Evolutionary conservation across 306 rosid species (phyloP).

Genomic region (Dalbergia cochinchinensis): DNA sequence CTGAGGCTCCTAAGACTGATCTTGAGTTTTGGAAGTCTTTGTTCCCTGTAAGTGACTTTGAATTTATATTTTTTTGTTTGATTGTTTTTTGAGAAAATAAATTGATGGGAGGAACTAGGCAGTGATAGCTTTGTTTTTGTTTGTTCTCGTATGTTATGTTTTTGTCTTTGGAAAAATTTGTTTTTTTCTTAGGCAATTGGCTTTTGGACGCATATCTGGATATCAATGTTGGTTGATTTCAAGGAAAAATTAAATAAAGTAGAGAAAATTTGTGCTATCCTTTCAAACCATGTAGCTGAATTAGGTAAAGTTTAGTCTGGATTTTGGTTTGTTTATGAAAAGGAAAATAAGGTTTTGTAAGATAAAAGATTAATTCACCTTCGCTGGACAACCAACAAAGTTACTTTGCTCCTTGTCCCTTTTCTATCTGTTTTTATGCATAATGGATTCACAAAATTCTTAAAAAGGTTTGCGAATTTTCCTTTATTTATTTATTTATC

Average conservation of each 20-base stretch:
- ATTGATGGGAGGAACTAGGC: constrained; percentile 14
- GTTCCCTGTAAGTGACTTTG: constrained; percentile 79
- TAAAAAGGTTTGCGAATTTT: neutral
- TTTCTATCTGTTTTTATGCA: neutral
- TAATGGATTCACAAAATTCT: neutral
- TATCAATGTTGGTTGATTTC: constrained; percentile 30
- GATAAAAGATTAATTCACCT: neutral
- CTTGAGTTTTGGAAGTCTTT: constrained; percentile 92
- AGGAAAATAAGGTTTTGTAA: neutral
- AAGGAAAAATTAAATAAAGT: neutral
- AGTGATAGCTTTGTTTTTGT: constrained; percentile 52
- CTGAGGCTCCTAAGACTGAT: constrained; percentile 93
- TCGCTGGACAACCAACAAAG: neutral
- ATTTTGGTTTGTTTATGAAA: constrained; percentile 8
- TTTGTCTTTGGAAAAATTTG: neutral
- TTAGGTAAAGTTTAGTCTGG: constrained; percentile 21
- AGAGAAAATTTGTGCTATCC: constrained; percentile 2
- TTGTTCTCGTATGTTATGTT: constrained; percentile 36
- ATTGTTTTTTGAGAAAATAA: constrained; percentile 59
- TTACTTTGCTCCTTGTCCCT: neutral
- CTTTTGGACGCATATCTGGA: constrained; percentile 25
- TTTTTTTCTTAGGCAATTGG: neutral
- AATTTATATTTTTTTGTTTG: constrained; percentile 50
- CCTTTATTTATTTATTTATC: constrained; percentile 11
- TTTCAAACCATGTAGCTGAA: constrained; percentile 30